Base-by-base conservation (phyloP, 257 asterid genomes). In the Solanum virginianum region DNA sequence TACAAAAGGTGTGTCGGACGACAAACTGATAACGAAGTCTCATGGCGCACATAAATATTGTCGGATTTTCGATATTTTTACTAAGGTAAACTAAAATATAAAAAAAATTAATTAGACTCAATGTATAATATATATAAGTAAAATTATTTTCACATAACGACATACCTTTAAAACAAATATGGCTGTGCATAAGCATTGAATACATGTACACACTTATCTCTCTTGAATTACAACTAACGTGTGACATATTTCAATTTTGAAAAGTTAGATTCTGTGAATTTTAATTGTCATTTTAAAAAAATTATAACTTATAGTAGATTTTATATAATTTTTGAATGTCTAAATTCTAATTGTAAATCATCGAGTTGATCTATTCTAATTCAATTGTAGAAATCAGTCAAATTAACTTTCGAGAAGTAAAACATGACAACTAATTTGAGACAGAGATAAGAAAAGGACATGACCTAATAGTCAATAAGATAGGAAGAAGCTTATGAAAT, bases 321-420 rank as follows among this genome's bases (percentile, higher is more conserved):
- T 4, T 1, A 2, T 59, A n/a, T 9, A 59, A 3, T n/a, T 9
- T n/a, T 59, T 20, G 0, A 20, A 4, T 20, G 0, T 20, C 14
- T 20, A 59, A 9, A 20, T 59, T 8, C 0, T 9, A 59, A 10
- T 59, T 9, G 0, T 59, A 59, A 59, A 20, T 5, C n/a, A 20
- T 59, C 3, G 14, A 59, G 7, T 59, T 0, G 29, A n/a, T 59
- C 14, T 59, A n/a, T 20, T 59, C 15, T n/a, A 20, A 59, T 59
- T n/a, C 29, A 59, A 59, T 1, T n/a, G n/a, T 2, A 20, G 2
- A 57, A 20, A 59, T 59, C 10, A 60, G 4, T 60, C 1, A n/a
- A n/a, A n/a, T 0, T n/a, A 1, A 4, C 8, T n/a, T n/a, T 60
- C 0, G 8, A 60, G 11, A 60, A 4, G 0, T 1, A 10, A 60